Percentiles rank a stretch among this genome's conserved stretches.
These are phyloP conservation scores for Linum trigynum DNA, from an alignment of 345 rosid species.

Conservation along the genomic window DNA sequence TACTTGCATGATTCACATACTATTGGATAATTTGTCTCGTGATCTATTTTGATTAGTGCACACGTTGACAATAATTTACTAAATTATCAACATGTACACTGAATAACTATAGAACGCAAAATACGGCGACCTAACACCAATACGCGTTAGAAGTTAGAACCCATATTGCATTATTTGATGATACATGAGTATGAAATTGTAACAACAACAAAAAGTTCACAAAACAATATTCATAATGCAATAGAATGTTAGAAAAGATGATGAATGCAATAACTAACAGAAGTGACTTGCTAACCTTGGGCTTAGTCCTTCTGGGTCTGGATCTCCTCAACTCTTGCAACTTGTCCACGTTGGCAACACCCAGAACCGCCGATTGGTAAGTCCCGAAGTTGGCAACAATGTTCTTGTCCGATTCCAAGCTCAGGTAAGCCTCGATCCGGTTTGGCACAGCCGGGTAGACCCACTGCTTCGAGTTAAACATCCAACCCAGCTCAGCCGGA, in stretches of 20 bases:
- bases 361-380: constrained; percentile 21
- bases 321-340: constrained; percentile 71
- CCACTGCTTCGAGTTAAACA: constrained; percentile 40
- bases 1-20: no score
- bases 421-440: no score
- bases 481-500: constrained; percentile 73
- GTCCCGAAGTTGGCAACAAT: constrained; percentile 74
- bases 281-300: constrained; percentile 34
- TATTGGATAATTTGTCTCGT: no score
- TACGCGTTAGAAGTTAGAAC: no score
- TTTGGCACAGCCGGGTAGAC: no score
- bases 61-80: no score
- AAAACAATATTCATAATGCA: background rate
- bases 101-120: no score
- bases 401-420: constrained; percentile 15
- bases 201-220: no score
- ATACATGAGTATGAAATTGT: background rate
- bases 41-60: no score
- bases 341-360: constrained; percentile 41
- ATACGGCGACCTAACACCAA: background rate
- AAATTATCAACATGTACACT: no score
- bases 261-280: background rate
- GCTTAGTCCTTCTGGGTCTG: constrained; percentile 60
- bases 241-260: no score
- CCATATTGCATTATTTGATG: background rate